Evolutionary conservation across 129 eudicot genomes (phyloP), one percentile per base, ranked within the genome.

Genomic region (Pittosporum tobira): DNA sequence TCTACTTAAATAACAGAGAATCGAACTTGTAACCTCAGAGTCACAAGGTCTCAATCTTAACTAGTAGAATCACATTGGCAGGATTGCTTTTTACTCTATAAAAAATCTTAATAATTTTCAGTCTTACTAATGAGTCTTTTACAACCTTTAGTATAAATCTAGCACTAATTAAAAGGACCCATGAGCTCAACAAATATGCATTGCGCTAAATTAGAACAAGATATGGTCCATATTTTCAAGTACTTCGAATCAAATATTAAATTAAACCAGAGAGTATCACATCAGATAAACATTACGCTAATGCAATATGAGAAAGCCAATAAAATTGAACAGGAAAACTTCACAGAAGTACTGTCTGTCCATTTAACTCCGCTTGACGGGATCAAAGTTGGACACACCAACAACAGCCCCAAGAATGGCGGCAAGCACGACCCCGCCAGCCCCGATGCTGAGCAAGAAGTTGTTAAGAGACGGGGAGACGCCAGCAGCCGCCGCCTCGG

Each of bases 301-400:
- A 2, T 26, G 29, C 42, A 20, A 56, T 12, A 18, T 6, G 8
- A 19, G 28, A 20, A 13, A 19, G 20, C n/a, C n/a, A n/a, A n/a
- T n/a, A n/a, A n/a, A 56, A 56, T 0, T 8, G 7, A 38, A 31
- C 61, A 56, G 14, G 38, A 31, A n/a, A 13, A 56, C 61, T 19
- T 56, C 38, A 4, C 44, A 19, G 5, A 6, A 47, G n/a, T n/a
- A n/a, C n/a, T n/a, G n/a, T n/a, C 22, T 57, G 14, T 2, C 20
- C 34, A 23, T 7, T 75, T 55, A 88, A 48, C 70, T 61, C 37
- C 96, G 67, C 79, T 81, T 84, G 61, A 88, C 96, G 28, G 96
- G 96, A 54, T 88, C 94, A 51, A 88, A 88, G 69, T 81, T 84
- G 56, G 96, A 71, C 8, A 88, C 94, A 44, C 84, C 96, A 27